Evolutionary conservation across 2,329 filamentous ascomycete genomes (phyloP).

Genomic region (Clarireedia sp.): DNA sequence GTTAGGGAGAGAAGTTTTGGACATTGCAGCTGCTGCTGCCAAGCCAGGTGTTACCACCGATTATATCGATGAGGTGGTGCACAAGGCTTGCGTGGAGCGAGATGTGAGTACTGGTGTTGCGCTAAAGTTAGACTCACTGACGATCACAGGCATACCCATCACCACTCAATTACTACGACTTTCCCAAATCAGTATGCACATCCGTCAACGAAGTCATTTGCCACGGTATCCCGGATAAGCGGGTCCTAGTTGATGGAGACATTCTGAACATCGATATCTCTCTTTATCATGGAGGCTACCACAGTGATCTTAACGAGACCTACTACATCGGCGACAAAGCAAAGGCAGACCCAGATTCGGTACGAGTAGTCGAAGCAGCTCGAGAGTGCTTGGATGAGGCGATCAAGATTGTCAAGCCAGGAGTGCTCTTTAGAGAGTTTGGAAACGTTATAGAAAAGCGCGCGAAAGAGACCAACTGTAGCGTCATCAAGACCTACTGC

Average conservation of each 20-base stretch:
- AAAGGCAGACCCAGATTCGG: slow-evolving; percentile 72
- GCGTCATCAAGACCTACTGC: slow-evolving; percentile 91
- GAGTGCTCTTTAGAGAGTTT: slow-evolving; percentile 84
- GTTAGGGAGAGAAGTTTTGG: slow-evolving; percentile 81
- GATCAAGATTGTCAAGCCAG: slow-evolving; percentile 87
- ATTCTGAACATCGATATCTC: slow-evolving; percentile 97
- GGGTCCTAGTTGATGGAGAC: slow-evolving; percentile 80
- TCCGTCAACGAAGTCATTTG: slow-evolving; percentile 97
- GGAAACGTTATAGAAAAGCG: slow-evolving; percentile 94
- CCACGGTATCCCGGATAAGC: slow-evolving; percentile 93
- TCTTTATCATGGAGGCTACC: slow-evolving; percentile 88
- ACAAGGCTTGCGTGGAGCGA: slow-evolving; percentile 89
- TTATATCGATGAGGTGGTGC: slow-evolving; percentile 87
- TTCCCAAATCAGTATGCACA: slow-evolving; percentile 96
- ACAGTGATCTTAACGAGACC: slow-evolving; percentile 95
- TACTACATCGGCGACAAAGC: slow-evolving; percentile 95
- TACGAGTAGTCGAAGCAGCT: slow-evolving; percentile 84
- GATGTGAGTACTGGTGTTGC: slow-evolving; percentile 53
- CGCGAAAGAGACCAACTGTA: slow-evolving; percentile 77
- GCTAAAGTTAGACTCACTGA: slow-evolving; percentile 15
- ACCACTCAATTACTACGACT: slow-evolving; percentile 88
- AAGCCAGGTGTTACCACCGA: slow-evolving; percentile 94
- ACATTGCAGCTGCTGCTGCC: slow-evolving; percentile 76
- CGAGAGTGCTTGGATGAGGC: slow-evolving; percentile 85
- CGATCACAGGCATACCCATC: slow-evolving; percentile 75